Evolutionary conservation across 1,284 basidiomycete genomes (phyloP).

Genomic region (Ustilago tritici): DNA sequence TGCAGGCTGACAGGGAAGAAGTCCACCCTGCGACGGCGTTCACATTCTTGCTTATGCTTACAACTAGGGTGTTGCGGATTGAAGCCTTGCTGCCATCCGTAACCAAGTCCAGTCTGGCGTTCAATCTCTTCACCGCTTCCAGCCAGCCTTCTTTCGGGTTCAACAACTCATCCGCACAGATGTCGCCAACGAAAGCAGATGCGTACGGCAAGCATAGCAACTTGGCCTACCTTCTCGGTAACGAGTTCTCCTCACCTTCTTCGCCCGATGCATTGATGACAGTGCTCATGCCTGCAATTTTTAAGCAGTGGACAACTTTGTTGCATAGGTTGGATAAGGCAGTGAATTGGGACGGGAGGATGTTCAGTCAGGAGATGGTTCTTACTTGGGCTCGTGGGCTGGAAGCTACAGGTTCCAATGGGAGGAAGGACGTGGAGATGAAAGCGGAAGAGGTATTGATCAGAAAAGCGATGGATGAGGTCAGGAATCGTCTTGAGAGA

Average conservation of each 20-base stretch:
- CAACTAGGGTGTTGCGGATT: slow-evolving; percentile 57
- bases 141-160: slow-evolving; percentile 29
- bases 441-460: slow-evolving; percentile 48
- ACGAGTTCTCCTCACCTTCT: slow-evolving; percentile 29
- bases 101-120: slow-evolving; percentile 44
- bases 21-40: slow-evolving; percentile 62
- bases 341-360: slow-evolving; percentile 64
- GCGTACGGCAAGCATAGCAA: slow-evolving; percentile 45
- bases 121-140: slow-evolving; percentile 46
- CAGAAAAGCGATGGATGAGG: slow-evolving; percentile 52
- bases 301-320: slow-evolving; percentile 62
- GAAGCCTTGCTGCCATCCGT: slow-evolving; percentile 53
- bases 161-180: slow-evolving; percentile 1
- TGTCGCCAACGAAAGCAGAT: slow-evolving; percentile 15
- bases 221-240: slow-evolving; percentile 31
- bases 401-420: slow-evolving; percentile 22
- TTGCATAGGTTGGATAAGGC: slow-evolving; percentile 50
- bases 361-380: slow-evolving; percentile 64
- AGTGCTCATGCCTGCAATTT: slow-evolving; percentile 56
- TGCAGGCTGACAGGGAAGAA: slow-evolving; percentile 44
- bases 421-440: slow-evolving; percentile 4
- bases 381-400: slow-evolving; percentile 56
- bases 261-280: slow-evolving; percentile 61
- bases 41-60: slow-evolving; percentile 56
- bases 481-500: slow-evolving; percentile 47